A percentile compares a stretch with the other conserved stretches of the same genome.
Conservation (phyloP, 176 grass and related monocot species). For the Aegilops longissima region DNA sequence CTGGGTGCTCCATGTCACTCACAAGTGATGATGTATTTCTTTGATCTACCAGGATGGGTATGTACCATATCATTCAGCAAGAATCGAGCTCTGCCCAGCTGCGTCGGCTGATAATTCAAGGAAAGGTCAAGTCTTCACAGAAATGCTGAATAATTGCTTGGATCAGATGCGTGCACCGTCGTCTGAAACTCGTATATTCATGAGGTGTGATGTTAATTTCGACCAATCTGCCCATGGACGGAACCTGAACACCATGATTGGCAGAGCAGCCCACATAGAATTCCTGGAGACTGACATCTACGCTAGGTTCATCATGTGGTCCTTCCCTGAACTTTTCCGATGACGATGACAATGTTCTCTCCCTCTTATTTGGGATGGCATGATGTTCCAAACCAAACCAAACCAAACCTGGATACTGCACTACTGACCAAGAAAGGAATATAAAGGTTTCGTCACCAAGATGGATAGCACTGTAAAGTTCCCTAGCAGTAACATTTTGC, state of each 20-base stretch:
- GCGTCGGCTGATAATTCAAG: slow-evolving; percentile 77
- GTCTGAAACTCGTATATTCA: slow-evolving; percentile 66
- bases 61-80: slow-evolving; percentile 96
- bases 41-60: slow-evolving; percentile 75
- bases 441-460: slow-evolving; percentile 21
- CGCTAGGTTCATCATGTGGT: slow-evolving; percentile 97
- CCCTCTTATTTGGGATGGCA: not conserved
- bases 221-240: slow-evolving; percentile 67
- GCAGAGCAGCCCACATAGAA: slow-evolving; percentile 90
- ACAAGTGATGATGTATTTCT: not conserved
- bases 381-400: not conserved
- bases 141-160: slow-evolving; percentile 94
- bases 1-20: not conserved
- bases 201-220: slow-evolving; percentile 90
- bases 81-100: slow-evolving; percentile 81
- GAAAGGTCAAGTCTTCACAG: slow-evolving; percentile 80
- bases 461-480: slow-evolving; percentile 44
- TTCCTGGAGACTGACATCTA: slow-evolving; percentile 87
- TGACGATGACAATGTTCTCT: slow-evolving; percentile 27
- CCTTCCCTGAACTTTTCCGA: slow-evolving; percentile 79
- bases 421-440: slow-evolving; percentile 41
- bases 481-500: slow-evolving; percentile 37
- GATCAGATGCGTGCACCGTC: slow-evolving; percentile 83
- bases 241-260: slow-evolving; percentile 90
- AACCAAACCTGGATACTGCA: slow-evolving; percentile 18